Base-by-base conservation (phyloP, 73 alveolate genomes). In the Halteria grandinella region DNA sequence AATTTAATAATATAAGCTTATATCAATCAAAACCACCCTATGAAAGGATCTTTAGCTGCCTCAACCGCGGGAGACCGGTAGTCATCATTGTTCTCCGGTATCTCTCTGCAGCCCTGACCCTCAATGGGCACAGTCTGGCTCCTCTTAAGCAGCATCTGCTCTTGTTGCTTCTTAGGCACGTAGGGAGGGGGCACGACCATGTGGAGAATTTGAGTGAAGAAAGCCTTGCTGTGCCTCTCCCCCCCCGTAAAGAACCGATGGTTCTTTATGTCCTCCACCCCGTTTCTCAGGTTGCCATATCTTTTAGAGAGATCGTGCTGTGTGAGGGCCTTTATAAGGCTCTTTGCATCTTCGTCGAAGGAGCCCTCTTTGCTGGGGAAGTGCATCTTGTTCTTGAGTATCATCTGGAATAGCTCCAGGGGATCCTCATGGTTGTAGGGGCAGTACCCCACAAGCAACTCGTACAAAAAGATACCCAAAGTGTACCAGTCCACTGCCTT, bases 21-120 rank as follows among this genome's bases (percentile, higher is more conserved):
- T 21, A 62, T 11, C 24, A 58, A 58, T 57, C 75, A 57, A 41
- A 57, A 91, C 97, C 97, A 91, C 51, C 87, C 94, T 6, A 59
- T 69, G 83, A 93, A 93, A 48, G 98, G 98, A 70, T 93, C 98
- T 29, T 90, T 96, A 21, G 77, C 64, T 25, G 91, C 89, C 51
- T 76, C 70, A 28, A 93, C 70, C 43, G 90, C 79, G 49, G 97
- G 95, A 24, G 95, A 57, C 34, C 32, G 29, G 3, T 8, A 3
- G 20, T 57, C 75, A 32, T 57, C 75, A 4, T n/a, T 6, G 21
- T 57, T 57, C 58, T 58, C 50, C 43, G 15, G 78, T 58, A 40
- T 25, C 66, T 6, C 59, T 17, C 28, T 80, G 60, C 11, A 55
- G 79, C 27, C 29, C 44, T 28, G 29, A 28, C 48, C 75, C 57